These are phyloP conservation scores for Aureobasidium sp. DNA, from an alignment of 2,329 filamentous ascomycete species.

Conservation along the genomic window DNA sequence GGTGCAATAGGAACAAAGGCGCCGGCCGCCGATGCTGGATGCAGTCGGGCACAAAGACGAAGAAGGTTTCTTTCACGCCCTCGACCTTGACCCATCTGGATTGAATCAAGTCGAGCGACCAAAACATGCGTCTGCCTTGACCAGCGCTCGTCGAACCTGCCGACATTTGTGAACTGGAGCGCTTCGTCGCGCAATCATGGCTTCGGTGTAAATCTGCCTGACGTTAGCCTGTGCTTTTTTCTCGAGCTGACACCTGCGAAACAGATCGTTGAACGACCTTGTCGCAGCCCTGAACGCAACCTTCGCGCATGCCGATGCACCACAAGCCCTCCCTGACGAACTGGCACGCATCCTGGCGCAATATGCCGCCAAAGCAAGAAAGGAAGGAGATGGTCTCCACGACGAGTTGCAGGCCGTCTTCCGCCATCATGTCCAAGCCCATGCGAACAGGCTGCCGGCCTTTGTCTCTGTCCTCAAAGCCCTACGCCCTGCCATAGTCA, in stretches of 20 bases:
- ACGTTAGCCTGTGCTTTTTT: background rate
- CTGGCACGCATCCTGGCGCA: slow-evolving; percentile 53
- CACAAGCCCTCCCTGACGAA: slow-evolving; percentile 55
- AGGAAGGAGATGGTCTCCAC: slow-evolving; percentile 61
- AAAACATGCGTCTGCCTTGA: slow-evolving; percentile 4
- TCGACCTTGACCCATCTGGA: background rate
- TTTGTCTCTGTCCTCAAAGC: slow-evolving; percentile 61
- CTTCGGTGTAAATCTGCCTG: slow-evolving; percentile 10
- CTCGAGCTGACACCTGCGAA: background rate
- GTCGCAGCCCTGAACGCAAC: slow-evolving; percentile 34
- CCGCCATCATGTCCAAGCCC: slow-evolving; percentile 53
- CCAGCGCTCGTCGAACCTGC: background rate
- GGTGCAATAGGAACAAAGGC: background rate
- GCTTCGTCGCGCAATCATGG: slow-evolving; percentile 7
- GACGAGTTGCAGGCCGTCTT: slow-evolving; percentile 64
- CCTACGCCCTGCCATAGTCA: slow-evolving; percentile 56
- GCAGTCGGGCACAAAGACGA: slow-evolving; percentile 1
- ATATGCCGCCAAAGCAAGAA: slow-evolving; percentile 60
- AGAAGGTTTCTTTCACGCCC: background rate
- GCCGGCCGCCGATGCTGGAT: background rate
- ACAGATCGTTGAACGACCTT: slow-evolving; percentile 39
- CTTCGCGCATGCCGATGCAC: slow-evolving; percentile 30
- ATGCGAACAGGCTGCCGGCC: slow-evolving; percentile 50
- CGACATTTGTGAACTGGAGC: background rate
- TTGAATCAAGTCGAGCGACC: background rate